phyloP scores from a whole-genome alignment of 2,329 filamentous ascomycete genomes.

The Corynespora cassiicola region DNA sequence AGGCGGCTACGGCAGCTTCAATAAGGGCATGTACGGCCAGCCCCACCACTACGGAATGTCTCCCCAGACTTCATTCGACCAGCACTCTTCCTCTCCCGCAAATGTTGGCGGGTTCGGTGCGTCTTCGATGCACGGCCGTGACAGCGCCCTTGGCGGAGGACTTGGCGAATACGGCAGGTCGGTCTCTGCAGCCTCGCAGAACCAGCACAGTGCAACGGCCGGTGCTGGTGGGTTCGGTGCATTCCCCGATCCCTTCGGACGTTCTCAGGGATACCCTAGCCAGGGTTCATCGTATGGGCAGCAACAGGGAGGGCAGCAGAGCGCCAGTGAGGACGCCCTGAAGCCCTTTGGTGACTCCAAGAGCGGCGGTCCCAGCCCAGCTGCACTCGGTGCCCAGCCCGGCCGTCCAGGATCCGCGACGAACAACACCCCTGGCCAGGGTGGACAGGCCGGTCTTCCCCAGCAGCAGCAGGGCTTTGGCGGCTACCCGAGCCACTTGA shows the following conservation, averaged over 20 bases:
- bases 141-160: slow-evolving; percentile 54
- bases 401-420: slow-evolving; percentile 69
- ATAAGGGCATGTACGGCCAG: slow-evolving; percentile 68
- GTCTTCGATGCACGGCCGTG: slow-evolving; percentile 54
- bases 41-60: slow-evolving; percentile 67
- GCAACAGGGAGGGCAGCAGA: slow-evolving; percentile 59
- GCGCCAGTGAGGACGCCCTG: slow-evolving; percentile 58
- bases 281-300: slow-evolving; percentile 56
- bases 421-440: slow-evolving; percentile 62
- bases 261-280: slow-evolving; percentile 63
- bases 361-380: slow-evolving; percentile 64
- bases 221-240: slow-evolving; percentile 58
- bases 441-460: slow-evolving; percentile 59
- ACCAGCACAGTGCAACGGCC: slow-evolving; percentile 55
- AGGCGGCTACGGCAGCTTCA: slow-evolving; percentile 58
- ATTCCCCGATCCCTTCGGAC: slow-evolving; percentile 66
- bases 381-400: slow-evolving; percentile 62
- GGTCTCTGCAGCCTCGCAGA: slow-evolving; percentile 64
- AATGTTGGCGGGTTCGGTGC: slow-evolving; percentile 62
- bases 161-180: slow-evolving; percentile 67
- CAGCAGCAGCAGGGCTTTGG: slow-evolving; percentile 66
- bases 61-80: slow-evolving; percentile 64
- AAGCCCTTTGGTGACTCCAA: slow-evolving; percentile 66
- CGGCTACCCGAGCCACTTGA: slow-evolving; percentile 61
- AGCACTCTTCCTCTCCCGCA: slow-evolving; percentile 68